These are phyloP conservation scores for Lentinula boryana DNA, from an alignment of 768 basidiomycete species.

Conservation along the genomic window DNA sequence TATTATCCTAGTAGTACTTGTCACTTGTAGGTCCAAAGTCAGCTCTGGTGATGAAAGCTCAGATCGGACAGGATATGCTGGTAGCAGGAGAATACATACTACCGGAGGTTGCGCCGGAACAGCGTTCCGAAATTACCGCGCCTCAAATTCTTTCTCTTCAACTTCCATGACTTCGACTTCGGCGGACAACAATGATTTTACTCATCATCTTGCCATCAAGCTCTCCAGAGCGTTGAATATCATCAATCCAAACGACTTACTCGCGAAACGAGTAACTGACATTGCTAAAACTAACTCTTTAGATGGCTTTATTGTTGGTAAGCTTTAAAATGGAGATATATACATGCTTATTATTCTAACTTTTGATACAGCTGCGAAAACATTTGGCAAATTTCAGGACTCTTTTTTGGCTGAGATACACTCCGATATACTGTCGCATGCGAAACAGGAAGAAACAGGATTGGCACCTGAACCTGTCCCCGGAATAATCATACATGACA, in stretches of 20 bases:
- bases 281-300: conserved; percentile 67
- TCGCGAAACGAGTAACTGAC: conserved; percentile 74
- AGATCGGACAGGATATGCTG: too few relatives aligned
- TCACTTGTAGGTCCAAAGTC: too few relatives aligned
- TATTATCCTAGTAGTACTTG: too few relatives aligned
- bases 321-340: conserved; percentile 8
- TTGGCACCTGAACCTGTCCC: conserved; percentile 53
- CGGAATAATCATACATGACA: conserved; percentile 73
- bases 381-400: conserved; percentile 84
- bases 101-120: not conserved
- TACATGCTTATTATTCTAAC: not conserved
- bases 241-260: conserved; percentile 76
- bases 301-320: conserved; percentile 66
- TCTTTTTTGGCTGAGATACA: conserved; percentile 75
- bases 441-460: conserved; percentile 55
- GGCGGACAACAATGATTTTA: conserved; percentile 32
- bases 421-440: conserved; percentile 70
- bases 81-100: too few relatives aligned
- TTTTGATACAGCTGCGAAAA: conserved; percentile 48
- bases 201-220: conserved; percentile 68
- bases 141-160: not conserved
- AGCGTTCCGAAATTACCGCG: not conserved
- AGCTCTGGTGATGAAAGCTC: too few relatives aligned
- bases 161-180: not conserved
- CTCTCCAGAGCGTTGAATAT: conserved; percentile 76